phyloP scores from a whole-genome alignment of 2,329 filamentous ascomycete species.

The Magnaporthiopsis poae region DNA sequence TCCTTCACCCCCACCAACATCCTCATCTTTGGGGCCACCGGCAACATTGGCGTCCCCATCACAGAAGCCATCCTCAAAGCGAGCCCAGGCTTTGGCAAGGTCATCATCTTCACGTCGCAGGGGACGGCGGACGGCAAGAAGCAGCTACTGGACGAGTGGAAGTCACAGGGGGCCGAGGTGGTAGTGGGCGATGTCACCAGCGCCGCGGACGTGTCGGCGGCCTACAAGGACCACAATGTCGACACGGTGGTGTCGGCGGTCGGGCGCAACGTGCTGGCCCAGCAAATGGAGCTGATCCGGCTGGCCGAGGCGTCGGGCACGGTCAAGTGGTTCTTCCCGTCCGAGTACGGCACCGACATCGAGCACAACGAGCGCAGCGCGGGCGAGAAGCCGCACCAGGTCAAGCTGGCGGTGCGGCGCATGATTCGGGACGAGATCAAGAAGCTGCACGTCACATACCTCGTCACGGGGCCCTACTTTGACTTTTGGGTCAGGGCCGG shows the following conservation, averaged over 20 bases:
- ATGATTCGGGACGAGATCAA: conserved; percentile 44
- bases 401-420: conserved; percentile 58
- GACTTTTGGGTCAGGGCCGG: conserved; percentile 52
- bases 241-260: conserved; percentile 58
- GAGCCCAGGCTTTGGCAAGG: conserved; percentile 19
- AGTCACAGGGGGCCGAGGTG: conserved; percentile 41
- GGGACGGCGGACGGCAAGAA: conserved; percentile 40
- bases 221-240: conserved; percentile 39
- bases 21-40: conserved; percentile 24
- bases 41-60: conserved; percentile 18
- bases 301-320: conserved; percentile 43
- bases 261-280: conserved; percentile 50
- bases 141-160: conserved; percentile 31
- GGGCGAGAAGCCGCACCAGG: conserved; percentile 57
- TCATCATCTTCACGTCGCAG: conserved; percentile 32
- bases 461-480: conserved; percentile 61
- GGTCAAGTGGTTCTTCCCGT: conserved; percentile 57
- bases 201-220: conserved; percentile 41
- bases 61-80: conserved; percentile 23
- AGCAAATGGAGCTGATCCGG: conserved; percentile 52
- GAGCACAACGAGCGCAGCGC: conserved; percentile 50
- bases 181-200: conserved; percentile 45
- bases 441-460: conserved; percentile 51
- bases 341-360: conserved; percentile 58
- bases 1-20: conserved; percentile 12